Percentiles rank a stretch among this genome's conserved stretches.
Conservation (phyloP, 2,329 filamentous ascomycete genomes). For the Aspergillus piperis region DNA sequence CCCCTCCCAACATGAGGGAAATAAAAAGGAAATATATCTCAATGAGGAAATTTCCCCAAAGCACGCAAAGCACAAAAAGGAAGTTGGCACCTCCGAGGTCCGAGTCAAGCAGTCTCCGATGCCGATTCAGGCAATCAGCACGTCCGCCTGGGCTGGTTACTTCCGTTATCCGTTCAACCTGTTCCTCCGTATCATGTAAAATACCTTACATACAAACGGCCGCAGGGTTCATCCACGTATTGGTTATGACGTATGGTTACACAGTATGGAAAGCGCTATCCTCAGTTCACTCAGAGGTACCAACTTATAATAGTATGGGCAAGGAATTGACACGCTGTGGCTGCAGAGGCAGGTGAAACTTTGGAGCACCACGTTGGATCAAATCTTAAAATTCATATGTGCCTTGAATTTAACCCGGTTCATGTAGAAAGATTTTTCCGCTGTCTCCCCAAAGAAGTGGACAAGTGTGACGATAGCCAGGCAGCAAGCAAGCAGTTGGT, state of each 20-base stretch:
- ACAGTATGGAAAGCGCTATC: not conserved
- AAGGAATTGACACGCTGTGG: not conserved
- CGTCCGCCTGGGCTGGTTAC: not conserved
- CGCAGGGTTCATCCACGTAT: not conserved
- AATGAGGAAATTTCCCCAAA: slow-evolving; percentile 16
- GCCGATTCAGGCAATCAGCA: slow-evolving; percentile 5
- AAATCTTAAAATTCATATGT: not conserved
- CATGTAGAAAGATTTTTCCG: not conserved
- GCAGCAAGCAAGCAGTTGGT: not conserved
- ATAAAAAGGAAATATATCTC: not conserved
- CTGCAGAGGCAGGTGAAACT: not conserved
- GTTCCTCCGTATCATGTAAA: slow-evolving; percentile 5
- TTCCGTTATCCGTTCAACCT: slow-evolving; percentile 18
- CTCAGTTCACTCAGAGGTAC: not conserved
- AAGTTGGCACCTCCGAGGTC: slow-evolving; percentile 24
- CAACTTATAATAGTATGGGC: not conserved
- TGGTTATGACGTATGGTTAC: slow-evolving; percentile 2
- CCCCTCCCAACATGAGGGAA: not conserved
- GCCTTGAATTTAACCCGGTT: not conserved
- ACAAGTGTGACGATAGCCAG: not conserved
- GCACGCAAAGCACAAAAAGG: not conserved
- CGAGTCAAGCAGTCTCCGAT: slow-evolving; percentile 18
- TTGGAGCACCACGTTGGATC: not conserved
- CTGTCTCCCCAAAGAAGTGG: not conserved
- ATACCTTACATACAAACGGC: slow-evolving; percentile 3